A percentile compares a stretch with the other conserved stretches of the same genome.
Evolutionary conservation across 148 eudicot genomes (phyloP).

Genomic region (Spergularia marina): DNA sequence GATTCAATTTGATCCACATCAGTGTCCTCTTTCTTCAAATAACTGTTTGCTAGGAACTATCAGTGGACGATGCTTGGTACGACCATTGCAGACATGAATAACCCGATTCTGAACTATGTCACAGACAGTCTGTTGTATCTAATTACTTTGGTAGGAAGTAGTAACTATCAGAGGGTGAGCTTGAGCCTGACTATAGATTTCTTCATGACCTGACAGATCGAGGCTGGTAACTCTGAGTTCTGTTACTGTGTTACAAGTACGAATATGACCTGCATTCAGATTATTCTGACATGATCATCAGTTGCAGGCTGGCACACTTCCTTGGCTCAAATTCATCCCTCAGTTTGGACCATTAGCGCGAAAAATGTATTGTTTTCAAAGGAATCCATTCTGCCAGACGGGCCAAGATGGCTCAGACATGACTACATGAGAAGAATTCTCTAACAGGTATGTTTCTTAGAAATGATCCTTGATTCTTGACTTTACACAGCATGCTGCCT

Average conservation of each 20-base stretch:
- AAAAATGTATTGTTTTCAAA: not conserved
- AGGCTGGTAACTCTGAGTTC: not conserved
- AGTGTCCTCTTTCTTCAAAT: no score
- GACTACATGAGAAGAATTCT: not conserved
- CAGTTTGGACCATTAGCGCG: slow-evolving; percentile 1
- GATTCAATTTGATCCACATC: no score
- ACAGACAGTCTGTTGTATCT: not conserved
- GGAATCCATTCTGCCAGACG: slow-evolving; percentile 7
- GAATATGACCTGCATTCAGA: not conserved
- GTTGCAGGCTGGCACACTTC: not conserved
- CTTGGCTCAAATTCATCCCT: not conserved
- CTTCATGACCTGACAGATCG: not conserved
- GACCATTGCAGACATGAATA: not conserved
- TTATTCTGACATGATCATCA: slow-evolving; percentile 8
- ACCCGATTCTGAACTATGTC: not conserved
- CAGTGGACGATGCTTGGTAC: not conserved
- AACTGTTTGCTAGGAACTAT: no score
- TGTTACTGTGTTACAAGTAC: not conserved
- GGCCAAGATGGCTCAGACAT: not conserved
- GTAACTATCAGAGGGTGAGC: not conserved
- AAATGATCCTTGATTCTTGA: not conserved
- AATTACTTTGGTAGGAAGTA: not conserved
- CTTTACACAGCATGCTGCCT: slow-evolving; percentile 2
- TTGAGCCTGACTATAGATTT: not conserved
- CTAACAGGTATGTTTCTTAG: slow-evolving; percentile 10